Conservation (phyloP, 352 stramenopile species). For the Pythium aquatile region DNA sequence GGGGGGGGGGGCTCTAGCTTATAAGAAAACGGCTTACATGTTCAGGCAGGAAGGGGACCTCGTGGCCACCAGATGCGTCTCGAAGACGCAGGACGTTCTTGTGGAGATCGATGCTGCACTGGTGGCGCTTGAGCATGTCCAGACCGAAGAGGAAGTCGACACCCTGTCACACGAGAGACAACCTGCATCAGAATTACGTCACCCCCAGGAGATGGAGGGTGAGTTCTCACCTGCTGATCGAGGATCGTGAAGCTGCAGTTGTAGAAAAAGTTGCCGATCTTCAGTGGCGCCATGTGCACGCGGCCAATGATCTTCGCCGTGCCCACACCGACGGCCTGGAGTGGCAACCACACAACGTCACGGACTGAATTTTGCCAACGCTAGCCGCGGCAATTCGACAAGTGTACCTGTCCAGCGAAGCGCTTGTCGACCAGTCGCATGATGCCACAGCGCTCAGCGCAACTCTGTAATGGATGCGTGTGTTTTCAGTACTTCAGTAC, state of each 20-base stretch:
- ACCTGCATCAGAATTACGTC: background rate
- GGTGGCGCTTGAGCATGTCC: slow-evolving; percentile 98
- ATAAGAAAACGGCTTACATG: slow-evolving; percentile 38
- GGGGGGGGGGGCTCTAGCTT: too few species aligned
- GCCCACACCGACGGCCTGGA: slow-evolving; percentile 92
- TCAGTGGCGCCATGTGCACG: slow-evolving; percentile 92
- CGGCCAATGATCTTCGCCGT: slow-evolving; percentile 96
- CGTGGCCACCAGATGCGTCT: slow-evolving; percentile 60
- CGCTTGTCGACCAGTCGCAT: slow-evolving; percentile 88
- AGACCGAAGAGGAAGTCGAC: slow-evolving; percentile 98
- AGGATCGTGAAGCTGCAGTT: slow-evolving; percentile 95
- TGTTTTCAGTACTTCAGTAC: background rate
- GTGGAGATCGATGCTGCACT: slow-evolving; percentile 95
- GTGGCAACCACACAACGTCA: slow-evolving; percentile 41
- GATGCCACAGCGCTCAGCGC: slow-evolving; percentile 89
- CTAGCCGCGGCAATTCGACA: background rate
- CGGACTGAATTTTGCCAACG: slow-evolving; percentile 7
- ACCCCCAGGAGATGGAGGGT: background rate
- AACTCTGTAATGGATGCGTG: slow-evolving; percentile 40
- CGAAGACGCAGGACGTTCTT: slow-evolving; percentile 88
- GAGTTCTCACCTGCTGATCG: slow-evolving; percentile 57
- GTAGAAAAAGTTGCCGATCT: slow-evolving; percentile 89
- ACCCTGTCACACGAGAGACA: slow-evolving; percentile 42
- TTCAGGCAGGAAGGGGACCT: slow-evolving; percentile 86
- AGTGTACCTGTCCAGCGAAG: slow-evolving; percentile 79